Evolutionary conservation across 441 rosid genomes (phyloP).

Genomic region (Pelargonium myrrhifolium): DNA sequence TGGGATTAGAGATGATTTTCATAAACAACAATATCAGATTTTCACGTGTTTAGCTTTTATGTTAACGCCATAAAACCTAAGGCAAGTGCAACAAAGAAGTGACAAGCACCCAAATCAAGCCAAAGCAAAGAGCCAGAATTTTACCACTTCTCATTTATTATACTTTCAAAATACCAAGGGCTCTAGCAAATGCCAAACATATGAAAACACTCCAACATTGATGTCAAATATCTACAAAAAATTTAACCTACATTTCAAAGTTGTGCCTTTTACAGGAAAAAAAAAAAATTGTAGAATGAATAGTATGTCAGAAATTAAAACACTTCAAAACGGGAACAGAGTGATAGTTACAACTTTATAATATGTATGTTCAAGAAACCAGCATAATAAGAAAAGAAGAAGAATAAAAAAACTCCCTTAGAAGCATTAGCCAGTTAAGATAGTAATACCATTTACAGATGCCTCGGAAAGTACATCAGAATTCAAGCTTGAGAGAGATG

Average conservation of each 20-base stretch:
- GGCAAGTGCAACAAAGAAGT: too few relatives aligned
- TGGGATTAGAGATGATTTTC: too few relatives aligned
- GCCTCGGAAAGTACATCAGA: slow-evolving; percentile 92
- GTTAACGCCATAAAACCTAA: too few relatives aligned
- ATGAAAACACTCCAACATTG: neutral
- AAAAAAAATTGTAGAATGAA: neutral
- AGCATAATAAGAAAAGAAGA: neutral
- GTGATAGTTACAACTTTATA: neutral
- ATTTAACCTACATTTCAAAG: neutral
- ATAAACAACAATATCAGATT: too few relatives aligned
- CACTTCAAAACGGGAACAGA: neutral
- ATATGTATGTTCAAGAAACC: neutral
- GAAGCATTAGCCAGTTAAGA: slow-evolving; percentile 17
- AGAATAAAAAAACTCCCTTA: slow-evolving; percentile 10
- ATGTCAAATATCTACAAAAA: neutral
- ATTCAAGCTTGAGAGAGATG: slow-evolving; percentile 88
- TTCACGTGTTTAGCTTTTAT: too few relatives aligned
- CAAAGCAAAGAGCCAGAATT: too few relatives aligned
- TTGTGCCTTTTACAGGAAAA: neutral
- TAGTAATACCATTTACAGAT: slow-evolving; percentile 79
- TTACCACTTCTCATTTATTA: too few relatives aligned
- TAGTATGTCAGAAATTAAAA: neutral
- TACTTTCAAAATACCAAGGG: too few relatives aligned
- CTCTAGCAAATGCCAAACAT: neutral
- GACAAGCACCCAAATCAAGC: too few relatives aligned